These are phyloP conservation scores for Cryphonectria parasitica DNA, from an alignment of 2,329 filamentous ascomycete species.

Conservation along the genomic window DNA sequence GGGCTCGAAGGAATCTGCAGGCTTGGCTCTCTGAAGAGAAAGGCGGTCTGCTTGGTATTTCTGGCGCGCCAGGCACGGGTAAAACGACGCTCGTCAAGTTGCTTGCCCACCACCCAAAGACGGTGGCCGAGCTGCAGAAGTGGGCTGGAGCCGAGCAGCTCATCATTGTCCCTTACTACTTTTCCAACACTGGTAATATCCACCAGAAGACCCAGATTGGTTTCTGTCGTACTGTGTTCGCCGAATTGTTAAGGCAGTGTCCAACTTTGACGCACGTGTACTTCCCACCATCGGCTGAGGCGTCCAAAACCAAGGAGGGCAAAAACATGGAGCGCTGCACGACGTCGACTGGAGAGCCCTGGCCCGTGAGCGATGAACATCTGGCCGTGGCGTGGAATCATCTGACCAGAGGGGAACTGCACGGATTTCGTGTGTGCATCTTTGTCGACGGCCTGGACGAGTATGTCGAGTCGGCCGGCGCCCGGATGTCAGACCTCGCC, in stretches of 20 bases:
- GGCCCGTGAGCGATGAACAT: not conserved
- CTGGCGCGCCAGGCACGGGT: conserved; percentile 25
- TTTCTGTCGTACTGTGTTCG: not conserved
- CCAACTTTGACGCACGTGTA: not conserved
- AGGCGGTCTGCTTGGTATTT: conserved; percentile 22
- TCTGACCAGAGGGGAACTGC: not conserved
- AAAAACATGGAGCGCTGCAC: not conserved
- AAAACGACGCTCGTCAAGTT: conserved; percentile 30
- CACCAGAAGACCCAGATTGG: not conserved
- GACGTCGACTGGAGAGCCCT: not conserved
- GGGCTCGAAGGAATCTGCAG: not conserved
- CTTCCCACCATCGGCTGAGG: not conserved
- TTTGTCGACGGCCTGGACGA: conserved; percentile 16
- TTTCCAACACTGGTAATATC: conserved; percentile 14
- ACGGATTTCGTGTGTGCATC: conserved; percentile 1
- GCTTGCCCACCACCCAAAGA: conserved; percentile 16
- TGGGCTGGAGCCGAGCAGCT: conserved; percentile 24
- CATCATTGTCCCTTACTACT: conserved; percentile 23
- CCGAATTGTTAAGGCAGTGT: conserved; percentile 7
- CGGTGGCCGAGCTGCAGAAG: conserved; percentile 5
- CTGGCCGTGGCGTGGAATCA: not conserved
- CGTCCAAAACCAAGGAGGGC: not conserved
- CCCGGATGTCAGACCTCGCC: not conserved
- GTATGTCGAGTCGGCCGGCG: not conserved
- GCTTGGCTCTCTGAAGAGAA: conserved; percentile 13